phyloP scores from a whole-genome alignment of 257 asterid species.

The Jasminum sambac region DNA sequence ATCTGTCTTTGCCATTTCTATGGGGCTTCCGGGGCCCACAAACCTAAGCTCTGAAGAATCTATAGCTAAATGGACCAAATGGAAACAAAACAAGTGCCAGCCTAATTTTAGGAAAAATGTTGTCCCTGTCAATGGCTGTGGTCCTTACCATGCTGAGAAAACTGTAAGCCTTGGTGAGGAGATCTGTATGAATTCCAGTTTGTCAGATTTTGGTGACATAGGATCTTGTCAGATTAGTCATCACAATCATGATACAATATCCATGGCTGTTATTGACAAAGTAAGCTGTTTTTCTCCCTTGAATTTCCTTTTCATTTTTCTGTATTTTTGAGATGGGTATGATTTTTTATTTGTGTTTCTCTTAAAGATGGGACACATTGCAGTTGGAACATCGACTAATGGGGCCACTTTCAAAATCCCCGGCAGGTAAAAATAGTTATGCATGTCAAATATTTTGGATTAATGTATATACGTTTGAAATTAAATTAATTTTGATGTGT shows the following conservation, averaged over 20 bases:
- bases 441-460: constrained; percentile 1
- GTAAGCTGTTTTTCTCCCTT: constrained; percentile 42
- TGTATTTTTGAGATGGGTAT: constrained; percentile 15
- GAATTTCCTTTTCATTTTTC: neutral
- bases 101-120: constrained; percentile 86
- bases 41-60: constrained; percentile 90
- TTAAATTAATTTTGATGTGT: neutral
- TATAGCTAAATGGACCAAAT: constrained; percentile 64
- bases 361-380: constrained; percentile 70
- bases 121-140: constrained; percentile 63
- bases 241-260: constrained; percentile 87
- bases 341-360: constrained; percentile 5
- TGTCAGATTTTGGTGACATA: constrained; percentile 27
- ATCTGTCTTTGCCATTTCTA: constrained; percentile 79
- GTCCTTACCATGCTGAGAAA: constrained; percentile 64
- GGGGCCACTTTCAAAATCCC: constrained; percentile 97
- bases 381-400: constrained; percentile 94
- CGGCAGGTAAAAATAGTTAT: constrained; percentile 67
- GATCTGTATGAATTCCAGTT: constrained; percentile 34
- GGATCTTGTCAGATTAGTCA: constrained; percentile 37
- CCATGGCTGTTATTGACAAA: constrained; percentile 93
- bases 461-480: neutral
- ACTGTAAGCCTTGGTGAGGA: constrained; percentile 20
- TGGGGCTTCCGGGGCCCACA: constrained; percentile 93
- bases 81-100: constrained; percentile 74